phyloP scores from a whole-genome alignment of 176 grass and related monocot species.

The Pontederia paniculata region DNA sequence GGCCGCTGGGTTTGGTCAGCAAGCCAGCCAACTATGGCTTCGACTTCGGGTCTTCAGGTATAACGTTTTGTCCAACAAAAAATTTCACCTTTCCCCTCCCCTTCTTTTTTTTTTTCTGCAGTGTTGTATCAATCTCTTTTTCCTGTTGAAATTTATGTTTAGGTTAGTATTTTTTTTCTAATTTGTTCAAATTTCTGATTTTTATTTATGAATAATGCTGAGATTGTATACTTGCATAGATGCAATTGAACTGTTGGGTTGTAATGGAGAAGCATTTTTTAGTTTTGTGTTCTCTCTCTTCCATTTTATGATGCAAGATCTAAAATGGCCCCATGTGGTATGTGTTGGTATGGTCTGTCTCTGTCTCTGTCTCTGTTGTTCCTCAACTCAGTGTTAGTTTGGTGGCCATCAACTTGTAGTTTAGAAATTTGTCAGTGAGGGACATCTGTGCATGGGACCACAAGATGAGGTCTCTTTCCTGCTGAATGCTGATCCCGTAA shows the following conservation, averaged over 20 bases:
- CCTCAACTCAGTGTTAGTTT: too few relatives aligned
- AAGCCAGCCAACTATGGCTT: constrained; percentile 24
- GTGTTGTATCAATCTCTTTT: background rate
- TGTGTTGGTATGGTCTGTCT: background rate
- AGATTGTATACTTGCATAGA: too few relatives aligned
- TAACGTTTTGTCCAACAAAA: background rate
- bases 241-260: background rate
- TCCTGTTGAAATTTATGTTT: too few relatives aligned
- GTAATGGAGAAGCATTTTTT: background rate
- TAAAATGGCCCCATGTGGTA: background rate
- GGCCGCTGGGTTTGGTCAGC: constrained; percentile 42
- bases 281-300: background rate
- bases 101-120: background rate
- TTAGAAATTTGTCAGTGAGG: background rate
- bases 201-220: too few relatives aligned
- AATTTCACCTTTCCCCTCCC: background rate
- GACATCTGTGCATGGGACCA: constrained; percentile 2
- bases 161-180: too few relatives aligned
- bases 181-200: too few relatives aligned
- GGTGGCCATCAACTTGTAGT: background rate
- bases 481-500: background rate
- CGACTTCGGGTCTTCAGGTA: constrained; percentile 39
- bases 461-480: background rate
- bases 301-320: background rate
- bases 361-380: background rate